Base-by-base conservation (phyloP, 2,329 filamentous ascomycete genomes). In the Arthrobotrys iridis region DNA sequence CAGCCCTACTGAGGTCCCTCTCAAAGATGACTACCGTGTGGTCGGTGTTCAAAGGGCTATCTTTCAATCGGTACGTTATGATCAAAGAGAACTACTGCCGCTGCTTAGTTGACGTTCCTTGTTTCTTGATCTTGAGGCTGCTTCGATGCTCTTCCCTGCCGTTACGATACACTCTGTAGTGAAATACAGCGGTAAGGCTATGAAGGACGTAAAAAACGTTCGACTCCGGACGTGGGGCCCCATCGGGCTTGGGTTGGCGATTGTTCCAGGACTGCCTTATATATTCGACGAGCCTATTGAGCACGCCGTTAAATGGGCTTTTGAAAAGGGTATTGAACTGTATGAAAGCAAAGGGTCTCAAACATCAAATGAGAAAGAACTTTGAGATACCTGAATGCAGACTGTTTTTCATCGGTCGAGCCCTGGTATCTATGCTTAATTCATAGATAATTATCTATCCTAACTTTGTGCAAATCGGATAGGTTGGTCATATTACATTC, bases 91-190 rank as follows among this genome's bases (percentile, higher is more conserved):
- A n/a, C n/a, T n/a, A n/a, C n/a, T n/a, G n/a, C n/a, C n/a, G n/a
- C n/a, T n/a, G n/a, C n/a, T 33, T 15, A 18, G 5, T 2, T 6
- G 30, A 10, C 1, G 5, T 22, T 6, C 1, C 37, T 30, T 89
- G 88, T 28, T 3, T 37, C 8, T 26, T 13, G 7, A 8, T 77
- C 77, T 13, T n/a, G 22, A 75, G 71, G 71, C 99, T 52, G 95
- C 95, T 0, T 92, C 89, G 80, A 99, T 99, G 95, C 95, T 92
- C 1, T 83, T 98, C 78, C 95, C 94, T 0, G 94, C 93, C 0
- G 92, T 97, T 77, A 97, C 93, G 0, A 97, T 98, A 70, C 94
- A 97, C 82, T 93, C 90, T 76, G 90, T 98, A 4, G 95, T 99
- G 59, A 88, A 89, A 75, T 97, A 99, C 81, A 93, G 92, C 0